phyloP scores from a whole-genome alignment of 78 protist genomes.

The Speleostelium caveatum region DNA sequence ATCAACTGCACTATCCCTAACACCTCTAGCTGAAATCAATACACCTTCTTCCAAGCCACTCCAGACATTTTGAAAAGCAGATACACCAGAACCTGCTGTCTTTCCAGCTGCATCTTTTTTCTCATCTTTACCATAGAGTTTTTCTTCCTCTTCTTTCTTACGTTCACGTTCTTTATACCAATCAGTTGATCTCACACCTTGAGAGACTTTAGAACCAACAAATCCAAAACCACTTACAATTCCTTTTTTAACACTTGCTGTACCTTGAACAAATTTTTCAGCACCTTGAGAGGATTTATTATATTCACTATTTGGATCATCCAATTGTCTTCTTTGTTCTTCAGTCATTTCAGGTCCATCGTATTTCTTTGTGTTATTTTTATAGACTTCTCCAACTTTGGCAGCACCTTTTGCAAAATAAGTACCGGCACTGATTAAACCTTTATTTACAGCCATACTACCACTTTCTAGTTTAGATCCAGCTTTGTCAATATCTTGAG shows the following conservation, averaged over 20 bases:
- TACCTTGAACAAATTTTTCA: conserved; percentile 43
- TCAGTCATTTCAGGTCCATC: conserved; percentile 81
- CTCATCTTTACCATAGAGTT: conserved; percentile 41
- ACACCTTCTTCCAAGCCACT: conserved; percentile 65
- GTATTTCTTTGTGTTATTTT: conserved; percentile 56
- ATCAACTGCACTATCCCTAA: conserved; percentile 56
- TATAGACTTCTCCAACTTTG: conserved; percentile 56
- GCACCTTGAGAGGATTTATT: conserved; percentile 4
- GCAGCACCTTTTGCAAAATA: conserved; percentile 65
- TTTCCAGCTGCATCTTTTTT: conserved; percentile 34
- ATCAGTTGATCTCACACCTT: conserved; percentile 23
- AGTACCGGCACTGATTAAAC: conserved; percentile 37
- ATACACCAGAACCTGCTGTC: conserved; percentile 17
- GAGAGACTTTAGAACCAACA: conserved; percentile 18
- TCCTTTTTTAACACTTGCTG: conserved; percentile 29
- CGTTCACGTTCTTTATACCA: conserved; percentile 59
- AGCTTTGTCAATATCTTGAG: conserved; percentile 31
- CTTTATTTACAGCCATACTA: neutral
- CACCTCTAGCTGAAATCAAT: conserved; percentile 56
- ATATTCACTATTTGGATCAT: conserved; percentile 26
- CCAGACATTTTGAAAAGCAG: conserved; percentile 11
- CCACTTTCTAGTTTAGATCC: conserved; percentile 10
- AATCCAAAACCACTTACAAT: conserved; percentile 39
- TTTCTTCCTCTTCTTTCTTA: conserved; percentile 33
- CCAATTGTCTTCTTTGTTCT: conserved; percentile 33